Percentiles rank a stretch among this genome's conserved stretches.
These are phyloP conservation scores for Tylopilus sp. DNA, from an alignment of 768 basidiomycete species.

Conservation along the genomic window DNA sequence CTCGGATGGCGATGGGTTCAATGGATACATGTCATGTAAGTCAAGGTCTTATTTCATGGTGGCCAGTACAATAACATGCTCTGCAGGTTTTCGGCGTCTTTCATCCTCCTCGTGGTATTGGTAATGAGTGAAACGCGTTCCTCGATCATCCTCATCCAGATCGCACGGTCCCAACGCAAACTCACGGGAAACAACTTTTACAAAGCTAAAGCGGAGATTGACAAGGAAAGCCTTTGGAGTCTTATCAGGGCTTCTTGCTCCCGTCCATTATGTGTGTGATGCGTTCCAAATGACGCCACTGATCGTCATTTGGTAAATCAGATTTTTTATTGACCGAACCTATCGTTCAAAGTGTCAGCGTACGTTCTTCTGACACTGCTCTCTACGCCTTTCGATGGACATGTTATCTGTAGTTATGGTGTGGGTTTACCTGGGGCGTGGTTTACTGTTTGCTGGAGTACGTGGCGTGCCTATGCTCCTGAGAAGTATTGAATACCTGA, in stretches of 20 bases:
- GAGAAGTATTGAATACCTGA: not conserved
- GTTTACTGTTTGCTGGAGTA: conserved; percentile 64
- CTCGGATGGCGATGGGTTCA: conserved; percentile 81
- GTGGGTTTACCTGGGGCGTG: conserved; percentile 73
- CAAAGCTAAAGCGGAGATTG: conserved; percentile 59
- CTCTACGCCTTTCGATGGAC: not conserved
- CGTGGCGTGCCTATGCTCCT: not conserved
- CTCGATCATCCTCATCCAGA: conserved; percentile 61
- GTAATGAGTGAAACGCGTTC: conserved; percentile 71
- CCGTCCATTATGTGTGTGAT: conserved; percentile 60
- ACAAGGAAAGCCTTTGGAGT: conserved; percentile 47
- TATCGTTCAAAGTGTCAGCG: conserved; percentile 68
- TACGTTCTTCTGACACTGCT: conserved; percentile 28
- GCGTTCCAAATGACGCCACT: not conserved
- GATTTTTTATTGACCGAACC: conserved; percentile 47
- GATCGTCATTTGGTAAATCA: conserved; percentile 3
- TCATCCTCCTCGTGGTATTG: conserved; percentile 46
- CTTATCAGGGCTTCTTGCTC: conserved; percentile 68
- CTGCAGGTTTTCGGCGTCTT: conserved; percentile 48
- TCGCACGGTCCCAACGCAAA: conserved; percentile 64
- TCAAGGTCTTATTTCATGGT: not conserved
- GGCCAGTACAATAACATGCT: not conserved
- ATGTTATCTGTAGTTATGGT: conserved; percentile 48
- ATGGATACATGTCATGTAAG: conserved; percentile 68
- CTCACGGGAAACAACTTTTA: conserved; percentile 59